Evolutionary conservation across 371 early-diverging fungal genomes (phyloP).

Genomic region (Neoconidiobolus thromboides): DNA sequence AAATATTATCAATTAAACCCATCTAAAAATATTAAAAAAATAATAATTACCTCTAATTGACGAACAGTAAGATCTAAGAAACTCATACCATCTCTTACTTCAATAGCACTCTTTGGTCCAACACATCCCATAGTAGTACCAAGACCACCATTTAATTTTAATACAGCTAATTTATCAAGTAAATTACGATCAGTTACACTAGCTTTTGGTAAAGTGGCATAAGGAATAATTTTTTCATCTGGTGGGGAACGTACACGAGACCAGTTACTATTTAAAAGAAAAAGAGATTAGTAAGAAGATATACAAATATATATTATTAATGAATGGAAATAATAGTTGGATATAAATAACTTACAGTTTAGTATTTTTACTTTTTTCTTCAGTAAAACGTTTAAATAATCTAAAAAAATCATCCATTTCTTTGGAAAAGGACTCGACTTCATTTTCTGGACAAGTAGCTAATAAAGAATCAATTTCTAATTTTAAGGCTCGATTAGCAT

Average conservation of each 20-base stretch:
- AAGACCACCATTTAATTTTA: slow-evolving; percentile 98
- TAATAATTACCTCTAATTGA: slow-evolving; percentile 77
- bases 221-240: slow-evolving; percentile 64
- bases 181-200: slow-evolving; percentile 26
- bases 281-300: not conserved
- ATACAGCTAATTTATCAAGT: slow-evolving; percentile 87
- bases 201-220: slow-evolving; percentile 36
- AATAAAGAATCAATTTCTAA: slow-evolving; percentile 1
- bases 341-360: slow-evolving; percentile 46
- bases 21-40: not conserved
- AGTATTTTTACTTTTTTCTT: slow-evolving; percentile 56
- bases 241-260: slow-evolving; percentile 79
- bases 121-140: slow-evolving; percentile 99
- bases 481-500: not conserved
- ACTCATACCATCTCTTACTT: slow-evolving; percentile 95
- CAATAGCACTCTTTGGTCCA: slow-evolving; percentile 98
- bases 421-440: slow-evolving; percentile 11
- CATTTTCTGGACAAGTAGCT: not conserved
- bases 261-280: slow-evolving; percentile 52
- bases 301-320: not conserved
- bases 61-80: slow-evolving; percentile 97
- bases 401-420: slow-evolving; percentile 87
- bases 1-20: not conserved
- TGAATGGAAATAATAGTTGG: not conserved
- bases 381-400: slow-evolving; percentile 72